Conservation (phyloP, 257 asterid genomes). For the Przewalskia tangutica region DNA sequence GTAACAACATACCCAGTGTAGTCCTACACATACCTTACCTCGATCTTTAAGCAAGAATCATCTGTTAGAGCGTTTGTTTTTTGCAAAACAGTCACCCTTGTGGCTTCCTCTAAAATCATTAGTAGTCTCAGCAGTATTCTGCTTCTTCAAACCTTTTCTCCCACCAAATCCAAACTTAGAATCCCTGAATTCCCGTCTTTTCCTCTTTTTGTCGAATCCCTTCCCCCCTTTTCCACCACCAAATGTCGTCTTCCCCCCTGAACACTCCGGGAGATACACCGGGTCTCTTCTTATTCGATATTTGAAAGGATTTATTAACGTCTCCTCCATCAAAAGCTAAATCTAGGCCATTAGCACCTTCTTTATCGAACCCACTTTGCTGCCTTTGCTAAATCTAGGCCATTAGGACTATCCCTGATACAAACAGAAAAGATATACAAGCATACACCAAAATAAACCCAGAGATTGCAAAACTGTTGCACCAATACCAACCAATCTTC, state of each 20-base stretch:
- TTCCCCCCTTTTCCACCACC: slow-evolving; percentile 39
- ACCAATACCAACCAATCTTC: too few relatives aligned
- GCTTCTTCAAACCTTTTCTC: slow-evolving; percentile 82
- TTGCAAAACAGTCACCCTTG: slow-evolving; percentile 27
- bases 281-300: slow-evolving; percentile 54
- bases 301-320: slow-evolving; percentile 23
- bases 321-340: slow-evolving; percentile 58
- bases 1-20: too few relatives aligned
- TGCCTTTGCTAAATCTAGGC: slow-evolving; percentile 85
- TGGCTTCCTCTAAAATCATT: slow-evolving; percentile 41
- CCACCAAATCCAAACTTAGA: slow-evolving; percentile 88
- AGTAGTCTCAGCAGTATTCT: slow-evolving; percentile 76
- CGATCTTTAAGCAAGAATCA: background rate
- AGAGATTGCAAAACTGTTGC: too few relatives aligned
- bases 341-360: slow-evolving; percentile 33
- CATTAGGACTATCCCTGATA: too few relatives aligned
- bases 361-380: slow-evolving; percentile 58
- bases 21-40: too few relatives aligned
- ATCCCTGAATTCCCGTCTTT: slow-evolving; percentile 39
- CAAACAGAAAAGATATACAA: too few relatives aligned
- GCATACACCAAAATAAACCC: too few relatives aligned
- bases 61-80: slow-evolving; percentile 14
- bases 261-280: slow-evolving; percentile 78
- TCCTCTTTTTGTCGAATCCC: slow-evolving; percentile 39
- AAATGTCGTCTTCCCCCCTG: slow-evolving; percentile 57